Base-by-base conservation (phyloP, 768 basidiomycete genomes). In the Cystobasidium ongulense region DNA sequence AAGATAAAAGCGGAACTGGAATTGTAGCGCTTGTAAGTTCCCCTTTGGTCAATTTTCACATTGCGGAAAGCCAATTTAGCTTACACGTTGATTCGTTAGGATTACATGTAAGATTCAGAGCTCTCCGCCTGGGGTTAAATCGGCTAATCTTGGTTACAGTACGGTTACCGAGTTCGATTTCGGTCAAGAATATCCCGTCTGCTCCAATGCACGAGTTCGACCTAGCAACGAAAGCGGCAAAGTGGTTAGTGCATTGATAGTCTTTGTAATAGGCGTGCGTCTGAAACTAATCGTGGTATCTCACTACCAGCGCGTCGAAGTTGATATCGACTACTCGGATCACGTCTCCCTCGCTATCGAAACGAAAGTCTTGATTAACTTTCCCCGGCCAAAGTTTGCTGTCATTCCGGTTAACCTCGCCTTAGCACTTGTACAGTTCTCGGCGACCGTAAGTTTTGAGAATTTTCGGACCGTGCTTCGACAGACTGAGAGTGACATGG, bases 301-400 rank as follows among this genome's bases (percentile, higher is more conserved):
- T 29, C 33, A 8, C 33, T 36, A 66, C 50, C 78, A 94, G 91
- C 86, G 88, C 77, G 87, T 88, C 57, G 88, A 92, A 80, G 88
- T 95, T 63, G 91, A 92, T 77, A 83, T 94, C 78, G 85, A 86
- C 65, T 98, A 97, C 79, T 84, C 85, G 5, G 96, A 98, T 80
- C 87, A 87, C 8, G 77, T 92, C 50, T 91, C 92, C 1, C 83
- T 97, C 18, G 80, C 81, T 1, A 74, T 83, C 15, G 81, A 81
- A 10, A 83, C 83, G 0, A 78, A 80, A 1, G 79, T 84, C 2
- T 78, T 83, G 21, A 77, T 84, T 78, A 84, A 84, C 70, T 82
- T 83, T 46, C 83, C 83, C n/a, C 76, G 80, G 46, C 83, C 83
- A 0, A 78, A 81, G 8, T 84, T 84, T 75, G 83, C 83, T 31